Conservation (phyloP, 1,139 yeast genomes). For the Yamadazyma triangularis region DNA sequence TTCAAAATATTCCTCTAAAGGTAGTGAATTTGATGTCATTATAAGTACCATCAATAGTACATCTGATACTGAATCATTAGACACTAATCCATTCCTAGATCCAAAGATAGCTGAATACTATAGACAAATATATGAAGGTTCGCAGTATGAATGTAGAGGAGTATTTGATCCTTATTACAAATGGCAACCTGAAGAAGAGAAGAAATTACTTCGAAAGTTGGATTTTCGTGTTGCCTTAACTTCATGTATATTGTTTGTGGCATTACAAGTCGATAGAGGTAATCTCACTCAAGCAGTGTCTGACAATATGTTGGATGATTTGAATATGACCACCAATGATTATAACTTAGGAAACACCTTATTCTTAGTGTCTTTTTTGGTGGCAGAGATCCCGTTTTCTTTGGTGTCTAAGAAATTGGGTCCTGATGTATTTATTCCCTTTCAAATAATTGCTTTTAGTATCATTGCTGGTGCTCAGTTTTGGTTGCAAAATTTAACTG, state of each 20-base stretch:
- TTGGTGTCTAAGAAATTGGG: slow-evolving; percentile 29
- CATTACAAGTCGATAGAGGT: slow-evolving; percentile 28
- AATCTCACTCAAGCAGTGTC: slow-evolving; percentile 27
- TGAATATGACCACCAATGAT: slow-evolving; percentile 24
- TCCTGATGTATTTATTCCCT: slow-evolving; percentile 31
- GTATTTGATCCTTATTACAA: slow-evolving; percentile 31
- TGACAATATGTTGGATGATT: slow-evolving; percentile 24
- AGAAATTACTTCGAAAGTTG: slow-evolving; percentile 21
- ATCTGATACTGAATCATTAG: too few species aligned
- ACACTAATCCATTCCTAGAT: slow-evolving; percentile 26
- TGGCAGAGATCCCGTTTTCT: slow-evolving; percentile 31
- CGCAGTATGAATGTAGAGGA: slow-evolving; percentile 28
- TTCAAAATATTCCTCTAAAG: too few species aligned
- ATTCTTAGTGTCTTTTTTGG: slow-evolving; percentile 27
- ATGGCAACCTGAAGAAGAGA: slow-evolving; percentile 35
- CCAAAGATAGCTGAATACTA: slow-evolving; percentile 26
- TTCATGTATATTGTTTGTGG: slow-evolving; percentile 27
- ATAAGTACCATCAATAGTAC: too few species aligned
- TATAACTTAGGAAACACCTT: slow-evolving; percentile 27
- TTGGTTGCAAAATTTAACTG: slow-evolving; percentile 14
- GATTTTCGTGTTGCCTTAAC: slow-evolving; percentile 29
- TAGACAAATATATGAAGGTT: slow-evolving; percentile 23
- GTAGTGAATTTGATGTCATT: background rate
- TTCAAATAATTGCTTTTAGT: slow-evolving; percentile 24
- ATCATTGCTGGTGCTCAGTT: slow-evolving; percentile 23